phyloP scores from a whole-genome alignment of 2,329 filamentous ascomycete species.

The Diaporthe velutina region DNA sequence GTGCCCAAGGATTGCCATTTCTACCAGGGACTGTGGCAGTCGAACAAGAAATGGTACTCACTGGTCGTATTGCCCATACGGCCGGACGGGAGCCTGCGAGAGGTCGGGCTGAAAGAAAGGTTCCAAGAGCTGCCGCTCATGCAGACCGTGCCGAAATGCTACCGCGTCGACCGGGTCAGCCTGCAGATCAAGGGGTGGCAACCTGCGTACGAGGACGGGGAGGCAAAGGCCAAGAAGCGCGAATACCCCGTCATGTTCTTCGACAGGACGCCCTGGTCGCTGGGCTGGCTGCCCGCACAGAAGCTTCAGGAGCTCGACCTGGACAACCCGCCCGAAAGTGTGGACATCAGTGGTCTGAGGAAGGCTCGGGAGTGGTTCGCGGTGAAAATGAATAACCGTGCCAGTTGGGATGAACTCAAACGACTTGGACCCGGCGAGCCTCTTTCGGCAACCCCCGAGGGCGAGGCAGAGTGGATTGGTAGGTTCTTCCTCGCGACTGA shows the following conservation, averaged over 20 bases:
- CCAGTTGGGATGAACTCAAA: slow-evolving; percentile 36
- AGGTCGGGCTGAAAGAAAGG: slow-evolving; percentile 38
- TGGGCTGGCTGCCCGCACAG: slow-evolving; percentile 35
- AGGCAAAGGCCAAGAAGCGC: slow-evolving; percentile 48
- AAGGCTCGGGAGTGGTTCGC: slow-evolving; percentile 38
- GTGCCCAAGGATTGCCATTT: slow-evolving; percentile 49
- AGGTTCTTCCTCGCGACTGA: neutral
- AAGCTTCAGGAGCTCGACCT: slow-evolving; percentile 36
- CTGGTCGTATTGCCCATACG: slow-evolving; percentile 53
- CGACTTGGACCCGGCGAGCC: slow-evolving; percentile 37
- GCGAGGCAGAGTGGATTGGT: slow-evolving; percentile 28
- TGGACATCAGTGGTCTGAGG: slow-evolving; percentile 28
- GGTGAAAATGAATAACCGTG: slow-evolving; percentile 37
- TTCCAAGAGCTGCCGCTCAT: slow-evolving; percentile 50
- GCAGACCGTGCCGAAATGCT: slow-evolving; percentile 50
- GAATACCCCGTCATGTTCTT: slow-evolving; percentile 57
- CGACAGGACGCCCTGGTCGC: slow-evolving; percentile 43
- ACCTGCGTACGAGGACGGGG: slow-evolving; percentile 52
- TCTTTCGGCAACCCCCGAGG: slow-evolving; percentile 22
- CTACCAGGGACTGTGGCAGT: slow-evolving; percentile 50
- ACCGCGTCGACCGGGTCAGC: slow-evolving; percentile 46
- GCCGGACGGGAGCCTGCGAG: slow-evolving; percentile 32
- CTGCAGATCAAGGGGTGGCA: slow-evolving; percentile 53
- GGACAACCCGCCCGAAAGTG: slow-evolving; percentile 30
- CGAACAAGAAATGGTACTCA: slow-evolving; percentile 47